Base-by-base conservation (phyloP, 1,139 yeast genomes). In the Suhomyces yuchorum region DNA sequence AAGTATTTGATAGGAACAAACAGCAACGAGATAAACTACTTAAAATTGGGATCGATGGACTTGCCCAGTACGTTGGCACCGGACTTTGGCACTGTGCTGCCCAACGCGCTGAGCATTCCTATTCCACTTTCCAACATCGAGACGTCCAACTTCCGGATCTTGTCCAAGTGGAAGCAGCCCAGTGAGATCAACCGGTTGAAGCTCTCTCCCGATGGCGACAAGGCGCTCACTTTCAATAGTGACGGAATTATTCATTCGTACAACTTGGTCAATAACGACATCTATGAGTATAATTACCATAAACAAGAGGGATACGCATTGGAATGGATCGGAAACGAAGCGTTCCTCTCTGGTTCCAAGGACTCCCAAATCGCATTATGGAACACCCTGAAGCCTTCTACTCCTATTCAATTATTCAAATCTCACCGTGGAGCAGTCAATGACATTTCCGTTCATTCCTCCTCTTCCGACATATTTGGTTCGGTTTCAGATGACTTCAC, bases 401-500 rank as follows among this genome's bases (percentile, higher is more conserved):
- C 73, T 1, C 87, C 87, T 12, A 56, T 67, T 12, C 73, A 68
- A 52, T 62, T 68, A 4, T 77, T 76, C 59, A 69, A 71, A 45
- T 61, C 75, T 8, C 87, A 83, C 60, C 56, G 62, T 8, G 78
- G 81, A 1, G 78, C 75, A 1, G 75, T 84, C 22, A 83, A 82
- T 61, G 87, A 80, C 55, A 56, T 84, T 33, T 68, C 85, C 3
- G 80, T 84, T 79, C 84, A 80, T 55, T 65, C 68, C 37, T 57
- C 61, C 42, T 65, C 75, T 43, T 65, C 73, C 19, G 66, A 73
- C 2, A 56, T 86, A 22, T 82, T 88, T 62, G 95, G 85, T 0
- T 81, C 91, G 3, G 92, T 81, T 6, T 77, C 90, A 7, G 96
- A 88, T 61, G 96, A 87, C 60, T 78, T 78, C 49, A 73, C 81